These are phyloP conservation scores for Flaveria sonorensis DNA, from an alignment of 129 eudicot species.

Conservation along the genomic window DNA sequence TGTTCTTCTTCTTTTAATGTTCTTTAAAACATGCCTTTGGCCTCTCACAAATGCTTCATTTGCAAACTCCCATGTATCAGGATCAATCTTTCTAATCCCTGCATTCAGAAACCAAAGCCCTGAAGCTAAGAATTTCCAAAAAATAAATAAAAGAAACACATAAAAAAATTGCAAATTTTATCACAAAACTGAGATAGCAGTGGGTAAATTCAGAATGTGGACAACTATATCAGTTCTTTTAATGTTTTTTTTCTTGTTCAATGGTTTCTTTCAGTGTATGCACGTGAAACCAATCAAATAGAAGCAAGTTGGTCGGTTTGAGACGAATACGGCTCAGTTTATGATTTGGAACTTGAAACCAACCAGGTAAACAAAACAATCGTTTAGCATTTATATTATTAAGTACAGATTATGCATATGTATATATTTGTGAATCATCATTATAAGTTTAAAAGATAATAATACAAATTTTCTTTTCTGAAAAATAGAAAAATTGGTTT, in stretches of 20 bases:
- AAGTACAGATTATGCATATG: too few relatives aligned
- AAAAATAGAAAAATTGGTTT: too few relatives aligned
- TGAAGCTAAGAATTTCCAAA: constrained; percentile 15
- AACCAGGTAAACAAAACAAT: too few relatives aligned
- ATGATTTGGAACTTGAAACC: too few relatives aligned
- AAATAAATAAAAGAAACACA: neutral
- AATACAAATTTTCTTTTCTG: too few relatives aligned
- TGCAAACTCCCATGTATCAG: constrained; percentile 94
- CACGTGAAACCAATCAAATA: neutral
- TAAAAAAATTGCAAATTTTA: neutral
- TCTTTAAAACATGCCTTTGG: constrained; percentile 66
- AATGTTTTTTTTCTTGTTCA: neutral
- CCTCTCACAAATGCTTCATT: constrained; percentile 77
- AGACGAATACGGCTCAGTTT: too few relatives aligned
- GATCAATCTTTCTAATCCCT: constrained; percentile 97
- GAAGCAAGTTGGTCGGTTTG: too few relatives aligned
- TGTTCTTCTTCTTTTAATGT: constrained; percentile 67
- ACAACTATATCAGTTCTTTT: neutral
- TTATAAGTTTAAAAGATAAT: too few relatives aligned
- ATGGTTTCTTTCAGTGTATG: neutral
- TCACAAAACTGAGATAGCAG: too few relatives aligned
- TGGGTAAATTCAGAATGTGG: neutral
- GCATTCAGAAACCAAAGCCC: constrained; percentile 46
- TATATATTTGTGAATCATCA: too few relatives aligned
- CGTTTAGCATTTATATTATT: too few relatives aligned